Evolutionary conservation across 768 basidiomycete species (phyloP).

Genomic region (Pulveroboletus sp.): DNA sequence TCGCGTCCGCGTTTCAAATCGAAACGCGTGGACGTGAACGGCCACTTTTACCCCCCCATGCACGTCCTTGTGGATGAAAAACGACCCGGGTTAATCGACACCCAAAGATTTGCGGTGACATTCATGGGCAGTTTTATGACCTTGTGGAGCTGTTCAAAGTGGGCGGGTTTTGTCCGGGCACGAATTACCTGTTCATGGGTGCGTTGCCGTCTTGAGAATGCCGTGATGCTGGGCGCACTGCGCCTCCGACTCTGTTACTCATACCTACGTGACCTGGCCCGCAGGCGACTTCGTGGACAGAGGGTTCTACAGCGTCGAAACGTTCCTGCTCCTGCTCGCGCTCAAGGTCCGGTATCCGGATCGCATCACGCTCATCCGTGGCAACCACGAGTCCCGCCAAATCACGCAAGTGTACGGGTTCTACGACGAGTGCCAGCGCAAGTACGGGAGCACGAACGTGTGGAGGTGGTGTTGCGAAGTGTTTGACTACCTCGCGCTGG

Average conservation of each 20-base stretch:
- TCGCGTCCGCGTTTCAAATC: not conserved
- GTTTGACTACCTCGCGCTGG: constrained; percentile 93
- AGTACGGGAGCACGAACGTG: constrained; percentile 90
- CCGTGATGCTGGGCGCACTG: not conserved
- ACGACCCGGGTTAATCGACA: not conserved
- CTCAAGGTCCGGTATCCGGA: constrained; percentile 98
- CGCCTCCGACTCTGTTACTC: constrained; percentile 1
- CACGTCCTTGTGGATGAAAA: constrained; percentile 6
- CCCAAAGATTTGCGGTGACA: constrained; percentile 83
- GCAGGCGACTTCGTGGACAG: constrained; percentile 97
- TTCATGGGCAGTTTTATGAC: constrained; percentile 97
- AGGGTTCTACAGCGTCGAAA: constrained; percentile 96
- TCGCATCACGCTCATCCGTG: constrained; percentile 92
- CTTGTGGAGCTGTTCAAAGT: constrained; percentile 93
- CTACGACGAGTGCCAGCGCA: constrained; percentile 94
- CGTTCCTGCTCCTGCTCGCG: constrained; percentile 88
- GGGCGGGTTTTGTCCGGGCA: constrained; percentile 88
- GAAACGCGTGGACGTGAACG: constrained; percentile 1
- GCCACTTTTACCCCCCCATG: not conserved
- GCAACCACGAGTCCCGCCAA: constrained; percentile 96
- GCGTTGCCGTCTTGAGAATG: constrained; percentile 20
- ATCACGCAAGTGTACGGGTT: constrained; percentile 96
- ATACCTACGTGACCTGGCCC: constrained; percentile 1
- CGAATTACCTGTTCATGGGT: constrained; percentile 98
- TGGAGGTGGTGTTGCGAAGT: constrained; percentile 99